These are phyloP conservation scores for Schizothecium vesticola DNA, from an alignment of 495 filamentous ascomycete species.

Conservation along the genomic window DNA sequence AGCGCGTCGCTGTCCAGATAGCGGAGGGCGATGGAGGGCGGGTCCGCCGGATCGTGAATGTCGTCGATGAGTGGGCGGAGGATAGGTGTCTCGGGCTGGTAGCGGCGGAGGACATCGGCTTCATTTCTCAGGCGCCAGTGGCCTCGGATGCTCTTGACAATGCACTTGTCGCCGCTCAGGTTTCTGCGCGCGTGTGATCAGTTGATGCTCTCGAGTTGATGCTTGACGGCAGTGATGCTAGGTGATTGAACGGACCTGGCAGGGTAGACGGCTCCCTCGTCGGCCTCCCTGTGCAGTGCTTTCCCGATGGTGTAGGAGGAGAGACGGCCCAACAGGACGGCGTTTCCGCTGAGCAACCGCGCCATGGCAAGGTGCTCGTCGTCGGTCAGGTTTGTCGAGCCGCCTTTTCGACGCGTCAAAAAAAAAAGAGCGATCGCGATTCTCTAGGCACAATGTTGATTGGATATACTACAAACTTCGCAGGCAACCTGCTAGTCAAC, in stretches of 20 bases:
- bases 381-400: slow-evolving; percentile 12
- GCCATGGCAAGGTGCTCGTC: slow-evolving; percentile 3
- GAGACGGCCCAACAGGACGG: slow-evolving; percentile 10
- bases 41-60: slow-evolving; percentile 33
- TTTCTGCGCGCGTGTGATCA: neutral
- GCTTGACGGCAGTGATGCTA: no score
- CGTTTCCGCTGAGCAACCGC: slow-evolving; percentile 5
- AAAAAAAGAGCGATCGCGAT: no score
- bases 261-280: slow-evolving; percentile 30
- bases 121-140: slow-evolving; percentile 40
- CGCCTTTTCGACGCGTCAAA: neutral
- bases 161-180: slow-evolving; percentile 23
- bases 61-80: slow-evolving; percentile 38
- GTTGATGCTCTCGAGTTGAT: neutral
- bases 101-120: slow-evolving; percentile 37
- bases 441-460: no score
- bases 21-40: slow-evolving; percentile 38
- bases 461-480: no score
- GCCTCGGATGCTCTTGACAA: slow-evolving; percentile 34
- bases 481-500: no score
- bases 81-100: slow-evolving; percentile 30
- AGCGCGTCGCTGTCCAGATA: slow-evolving; percentile 38
- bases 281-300: slow-evolving; percentile 7
- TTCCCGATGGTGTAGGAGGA: slow-evolving; percentile 6
- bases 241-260: slow-evolving; percentile 22